Base-by-base conservation (phyloP, 2,329 filamentous ascomycete species). In the Aspergillus japonicus region DNA sequence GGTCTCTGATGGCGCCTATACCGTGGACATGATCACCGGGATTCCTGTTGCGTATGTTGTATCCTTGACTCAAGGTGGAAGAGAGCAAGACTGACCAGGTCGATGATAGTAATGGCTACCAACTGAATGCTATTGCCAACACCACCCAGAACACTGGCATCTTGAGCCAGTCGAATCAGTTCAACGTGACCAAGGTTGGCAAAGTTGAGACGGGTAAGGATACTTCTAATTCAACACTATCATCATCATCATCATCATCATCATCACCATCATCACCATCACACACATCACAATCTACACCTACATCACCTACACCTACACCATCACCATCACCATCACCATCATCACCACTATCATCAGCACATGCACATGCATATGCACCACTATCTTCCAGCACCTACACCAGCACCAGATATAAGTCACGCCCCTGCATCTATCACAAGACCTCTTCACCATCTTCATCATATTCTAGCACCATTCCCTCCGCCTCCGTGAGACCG, bases 51-150 rank as follows among this genome's bases (percentile, higher is more conserved):
- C 44, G 73, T 72, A 71, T 68, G 67, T 61, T 33, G 29, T 10
- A 10, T 5, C 47, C 47, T 10, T n/a, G 16, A 26, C 42, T 7
- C 1, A 24, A 23, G 11, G 11, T 19, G 11, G 19, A 26, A 19
- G 10, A 23, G 14, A 11, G 29, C 53, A 35, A 65, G 14, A 66
- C 51, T 35, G 53, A 47, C 50, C 29, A 53, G 51, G 47, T 21
- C 16, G 19, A 5, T 62, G 5, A 63, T 47, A 75, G 75, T 51
- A 50, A 64, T 31, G 74, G 71, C 52, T 80, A 78, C 66, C 77
- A 77, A 59, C 70, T 80, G 72, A 78, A 80, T 67, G 69, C 78
- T 58, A 54, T 76, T 57, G 74, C 75, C 53, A 71, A 71, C 42
- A 60, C 63, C 21, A 62, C 62, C 16, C 60, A 63, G 29, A 76